Base-by-base conservation (phyloP, 257 asterid species). In the Fraxinus excelsior region DNA sequence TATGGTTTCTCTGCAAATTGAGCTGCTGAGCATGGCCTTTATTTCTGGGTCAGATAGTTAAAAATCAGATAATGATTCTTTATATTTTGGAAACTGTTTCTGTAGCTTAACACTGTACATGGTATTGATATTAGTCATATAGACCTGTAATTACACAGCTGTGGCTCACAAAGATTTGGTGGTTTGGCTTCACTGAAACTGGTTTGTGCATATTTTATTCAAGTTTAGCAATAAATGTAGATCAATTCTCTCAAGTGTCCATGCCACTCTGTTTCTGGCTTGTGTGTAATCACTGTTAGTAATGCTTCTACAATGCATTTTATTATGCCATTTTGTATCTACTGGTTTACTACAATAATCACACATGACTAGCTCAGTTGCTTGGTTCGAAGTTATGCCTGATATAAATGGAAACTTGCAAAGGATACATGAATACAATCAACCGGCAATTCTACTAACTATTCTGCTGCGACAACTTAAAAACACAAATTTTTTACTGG, bases 331-430 rank as follows among this genome's bases (percentile, higher is more conserved):
- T 10, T 10, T 62, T 25, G 18, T 7, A 62, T 9, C 26, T 62
- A 7, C 68, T 62, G 13, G 4, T 67, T 26, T 37, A 28, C 72
- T 25, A 34, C 31, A 12, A 67, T 62, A 21, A 49, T 73, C 31
- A 56, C 53, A 35, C 67, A 37, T 38, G 64, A 56, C 71, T 78
- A 75, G n/a, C 42, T 72, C 60, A 62, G 31, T 31, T 62, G 66
- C 70, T 32, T 72, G 58, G 73, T 58, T 53, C 58, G 38, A 75
- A 67, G 32, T 44, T 34, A 56, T 18, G 18, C 37, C 10, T 60
- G 69, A 64, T 51, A 77, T 28, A 44, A 71, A 29, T 37, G 38
- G 56, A 62, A 18, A 51, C 75, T 32, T 75, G 76, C 75, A 81
- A 71, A 40, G 28, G 38, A 44, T 51, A 66, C 80, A 62, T 56